Evolutionary conservation across 352 stramenopile genomes (phyloP).

Genomic region (Phytophthora aleatoria): DNA sequence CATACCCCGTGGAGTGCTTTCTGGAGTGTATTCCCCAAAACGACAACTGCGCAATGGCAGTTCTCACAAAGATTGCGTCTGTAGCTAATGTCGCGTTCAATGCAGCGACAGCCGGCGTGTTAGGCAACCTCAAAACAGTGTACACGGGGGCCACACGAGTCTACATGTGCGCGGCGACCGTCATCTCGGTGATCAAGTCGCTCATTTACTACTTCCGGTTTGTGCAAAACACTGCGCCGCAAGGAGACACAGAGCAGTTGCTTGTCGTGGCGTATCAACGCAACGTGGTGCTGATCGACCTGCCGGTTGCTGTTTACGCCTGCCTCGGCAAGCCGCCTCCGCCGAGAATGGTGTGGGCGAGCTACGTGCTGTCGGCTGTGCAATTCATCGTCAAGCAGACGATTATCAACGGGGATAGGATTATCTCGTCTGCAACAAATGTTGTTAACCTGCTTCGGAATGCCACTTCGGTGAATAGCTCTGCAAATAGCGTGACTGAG

Average conservation of each 20-base stretch:
- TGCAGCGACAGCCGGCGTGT: slow-evolving; percentile 2
- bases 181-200: slow-evolving; percentile 43
- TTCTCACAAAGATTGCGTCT: slow-evolving; percentile 17
- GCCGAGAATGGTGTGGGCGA: not conserved
- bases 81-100: not conserved
- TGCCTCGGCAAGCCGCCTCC: slow-evolving; percentile 32
- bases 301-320: slow-evolving; percentile 46
- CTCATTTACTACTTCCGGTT: slow-evolving; percentile 44
- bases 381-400: slow-evolving; percentile 18
- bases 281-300: slow-evolving; percentile 50
- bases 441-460: slow-evolving; percentile 10
- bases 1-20: slow-evolving; percentile 52
- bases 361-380: slow-evolving; percentile 4
- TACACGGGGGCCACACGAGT: slow-evolving; percentile 29
- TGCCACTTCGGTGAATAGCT: not conserved
- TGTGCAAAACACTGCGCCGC: slow-evolving; percentile 33
- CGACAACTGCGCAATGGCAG: slow-evolving; percentile 7
- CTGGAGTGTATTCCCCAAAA: slow-evolving; percentile 40
- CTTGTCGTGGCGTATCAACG: slow-evolving; percentile 46
- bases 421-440: slow-evolving; percentile 13
- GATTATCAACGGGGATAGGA: slow-evolving; percentile 16
- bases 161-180: slow-evolving; percentile 43
- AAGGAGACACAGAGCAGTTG: slow-evolving; percentile 48
- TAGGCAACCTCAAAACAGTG: slow-evolving; percentile 1
- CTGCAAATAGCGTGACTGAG: slow-evolving; percentile 7